Evolutionary conservation across 768 basidiomycete genomes (phyloP).

Genomic region (Cyclocybe cylindracea): DNA sequence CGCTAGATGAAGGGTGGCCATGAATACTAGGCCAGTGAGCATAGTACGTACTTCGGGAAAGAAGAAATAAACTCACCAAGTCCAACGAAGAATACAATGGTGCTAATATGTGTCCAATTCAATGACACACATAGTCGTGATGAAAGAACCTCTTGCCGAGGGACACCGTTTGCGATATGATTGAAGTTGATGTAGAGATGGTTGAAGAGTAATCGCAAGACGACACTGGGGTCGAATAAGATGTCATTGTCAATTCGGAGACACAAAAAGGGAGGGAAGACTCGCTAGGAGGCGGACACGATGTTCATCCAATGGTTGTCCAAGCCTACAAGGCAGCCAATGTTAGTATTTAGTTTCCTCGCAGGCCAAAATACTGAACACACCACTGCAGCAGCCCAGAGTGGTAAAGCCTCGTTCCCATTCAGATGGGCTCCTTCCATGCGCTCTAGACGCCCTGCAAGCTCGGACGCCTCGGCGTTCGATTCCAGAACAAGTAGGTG

Average conservation of each 20-base stretch:
- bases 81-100: conserved; percentile 20
- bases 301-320: conserved; percentile 30
- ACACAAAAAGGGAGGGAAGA: neutral
- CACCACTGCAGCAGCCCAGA: conserved; percentile 36
- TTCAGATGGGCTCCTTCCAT: conserved; percentile 41
- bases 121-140: too few species aligned
- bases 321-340: conserved; percentile 22
- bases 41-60: neutral
- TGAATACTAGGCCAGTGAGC: neutral
- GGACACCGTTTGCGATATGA: conserved; percentile 12
- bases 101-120: conserved; percentile 1
- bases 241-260: neutral
- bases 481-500: too few species aligned
- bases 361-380: neutral
- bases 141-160: conserved; percentile 14
- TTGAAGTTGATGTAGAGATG: conserved; percentile 25
- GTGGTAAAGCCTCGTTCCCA: conserved; percentile 32
- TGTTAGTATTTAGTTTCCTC: neutral
- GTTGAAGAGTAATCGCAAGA: conserved; percentile 19
- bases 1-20: conserved; percentile 5
- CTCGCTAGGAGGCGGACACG: conserved; percentile 32
- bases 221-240: conserved; percentile 13
- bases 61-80: conserved; percentile 15
- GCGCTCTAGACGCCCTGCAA: conserved; percentile 25
- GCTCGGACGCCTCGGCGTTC: neutral